Evolutionary conservation across 2,329 filamentous ascomycete species (phyloP).

Genomic region (Neonectria sp.): DNA sequence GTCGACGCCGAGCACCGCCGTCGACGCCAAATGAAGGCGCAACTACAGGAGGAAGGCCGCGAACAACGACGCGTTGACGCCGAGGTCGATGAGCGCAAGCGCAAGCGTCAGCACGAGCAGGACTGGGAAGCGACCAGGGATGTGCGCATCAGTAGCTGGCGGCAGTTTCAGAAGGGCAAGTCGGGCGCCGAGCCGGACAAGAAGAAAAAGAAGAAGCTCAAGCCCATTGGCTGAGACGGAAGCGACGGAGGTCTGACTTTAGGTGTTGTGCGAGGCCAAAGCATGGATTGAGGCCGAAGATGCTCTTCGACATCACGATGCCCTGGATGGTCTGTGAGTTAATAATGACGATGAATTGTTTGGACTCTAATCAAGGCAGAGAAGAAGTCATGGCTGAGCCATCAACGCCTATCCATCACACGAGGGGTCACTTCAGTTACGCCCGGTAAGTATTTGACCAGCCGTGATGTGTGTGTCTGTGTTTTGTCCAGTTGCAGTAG

Average conservation of each 20-base stretch:
- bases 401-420: constrained; percentile 22
- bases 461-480: constrained; percentile 12
- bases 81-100: constrained; percentile 84
- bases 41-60: constrained; percentile 96
- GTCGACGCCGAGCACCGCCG: constrained; percentile 93
- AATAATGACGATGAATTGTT: constrained; percentile 47
- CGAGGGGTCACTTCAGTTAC: constrained; percentile 22
- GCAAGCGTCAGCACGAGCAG: constrained; percentile 92
- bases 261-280: constrained; percentile 22
- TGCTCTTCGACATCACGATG: constrained; percentile 30
- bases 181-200: constrained; percentile 63
- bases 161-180: constrained; percentile 87
- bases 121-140: constrained; percentile 96
- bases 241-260: constrained; percentile 1
- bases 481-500: constrained; percentile 22
- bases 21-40: constrained; percentile 88
- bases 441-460: constrained; percentile 38
- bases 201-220: constrained; percentile 81
- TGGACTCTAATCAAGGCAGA: constrained; percentile 51
- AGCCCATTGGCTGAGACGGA: constrained; percentile 68
- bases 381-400: constrained; percentile 36
- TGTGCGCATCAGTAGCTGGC: constrained; percentile 93
- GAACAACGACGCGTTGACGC: constrained; percentile 90
- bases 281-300: constrained; percentile 25
- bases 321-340: constrained; percentile 51